Evolutionary conservation across 305 asterid species (phyloP), one percentile per base, ranked within the genome.

Genomic region (Ilex paraguariensis): DNA sequence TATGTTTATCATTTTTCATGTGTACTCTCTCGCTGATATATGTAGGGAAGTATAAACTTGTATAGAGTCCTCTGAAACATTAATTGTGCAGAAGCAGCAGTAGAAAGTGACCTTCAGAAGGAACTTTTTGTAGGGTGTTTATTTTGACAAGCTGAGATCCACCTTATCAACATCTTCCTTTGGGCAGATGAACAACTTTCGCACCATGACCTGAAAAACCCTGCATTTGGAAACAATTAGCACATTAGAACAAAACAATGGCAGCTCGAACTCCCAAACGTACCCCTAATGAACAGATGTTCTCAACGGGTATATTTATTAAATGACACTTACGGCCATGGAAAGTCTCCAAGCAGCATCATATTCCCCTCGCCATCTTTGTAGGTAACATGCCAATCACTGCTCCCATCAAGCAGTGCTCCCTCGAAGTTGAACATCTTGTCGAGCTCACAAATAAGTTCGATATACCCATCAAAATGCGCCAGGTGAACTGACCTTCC

Each of bases 371-470:
- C 61, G 5, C 61, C 15, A 56, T 64, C 68, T 21, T 51, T 45
- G 44, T 54, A 64, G 16, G 45, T 64, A 13, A 64, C 56, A 31
- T 55, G 62, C 61, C 68, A 64, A 13, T 40, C 40, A 31, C 44
- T 40, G 68, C 61, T 64, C 40, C 56, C 46, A n/a, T 64, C 46
- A n/a, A 54, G 6, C 39, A 64, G 54, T 2, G 54, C 3, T 31
- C 68, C 61, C 7, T 46, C 13, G 13, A 64, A 55, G 6, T 42
- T 56, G 2, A 64, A 64, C 54, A 56, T 56, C 62, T 56, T 56
- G 46, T 64, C 68, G 13, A 64, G 68, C 61, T 64, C 45, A 55
- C 15, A 13, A 31, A 56, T n/a, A 33, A 65, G 69, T 46, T 65
- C 69, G 1, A 13, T 36, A n/a, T 65, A 45, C 13, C 69, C 56